These are phyloP conservation scores for thale cress (Arabidopsis thaliana) DNA, from an alignment of 345 rosid species.

Conservation along the genomic window DNA sequence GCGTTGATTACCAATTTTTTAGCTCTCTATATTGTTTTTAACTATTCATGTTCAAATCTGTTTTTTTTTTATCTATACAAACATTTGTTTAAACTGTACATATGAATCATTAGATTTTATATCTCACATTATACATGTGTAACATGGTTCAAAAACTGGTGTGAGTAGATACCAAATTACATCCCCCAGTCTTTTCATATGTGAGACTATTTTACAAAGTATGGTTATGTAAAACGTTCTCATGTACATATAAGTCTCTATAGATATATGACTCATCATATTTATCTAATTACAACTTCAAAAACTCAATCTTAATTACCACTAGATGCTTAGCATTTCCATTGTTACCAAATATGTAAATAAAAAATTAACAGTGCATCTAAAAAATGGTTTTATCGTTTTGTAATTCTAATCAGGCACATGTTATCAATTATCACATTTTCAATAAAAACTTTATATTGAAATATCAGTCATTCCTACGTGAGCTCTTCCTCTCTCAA, in stretches of 20 bases:
- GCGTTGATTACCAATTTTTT: not conserved
- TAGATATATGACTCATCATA: not conserved
- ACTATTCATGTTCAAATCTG: not conserved
- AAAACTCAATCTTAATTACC: not conserved
- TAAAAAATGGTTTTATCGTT: not conserved
- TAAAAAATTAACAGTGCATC: too few relatives aligned
- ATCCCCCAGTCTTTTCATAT: not conserved
- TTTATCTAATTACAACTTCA: not conserved
- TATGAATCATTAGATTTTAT: not conserved
- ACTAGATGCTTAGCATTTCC: not conserved
- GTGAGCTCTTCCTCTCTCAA: slow-evolving; percentile 35
- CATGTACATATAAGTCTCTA: not conserved
- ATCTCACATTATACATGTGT: slow-evolving; percentile 17
- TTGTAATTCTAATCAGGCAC: not conserved
- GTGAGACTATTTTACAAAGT: too few relatives aligned
- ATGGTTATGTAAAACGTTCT: not conserved
- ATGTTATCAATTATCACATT: too few relatives aligned
- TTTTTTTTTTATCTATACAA: not conserved
- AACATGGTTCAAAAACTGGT: slow-evolving; percentile 13
- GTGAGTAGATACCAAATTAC: not conserved
- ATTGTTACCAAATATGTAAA: too few relatives aligned
- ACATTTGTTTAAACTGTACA: not conserved
- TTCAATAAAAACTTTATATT: too few relatives aligned
- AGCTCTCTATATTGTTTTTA: not conserved
- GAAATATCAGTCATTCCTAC: slow-evolving; percentile 10